Percentiles rank a stretch among this genome's conserved stretches.
Conservation (phyloP, 495 filamentous ascomycete genomes). For the Alectoria sarmentosa region DNA sequence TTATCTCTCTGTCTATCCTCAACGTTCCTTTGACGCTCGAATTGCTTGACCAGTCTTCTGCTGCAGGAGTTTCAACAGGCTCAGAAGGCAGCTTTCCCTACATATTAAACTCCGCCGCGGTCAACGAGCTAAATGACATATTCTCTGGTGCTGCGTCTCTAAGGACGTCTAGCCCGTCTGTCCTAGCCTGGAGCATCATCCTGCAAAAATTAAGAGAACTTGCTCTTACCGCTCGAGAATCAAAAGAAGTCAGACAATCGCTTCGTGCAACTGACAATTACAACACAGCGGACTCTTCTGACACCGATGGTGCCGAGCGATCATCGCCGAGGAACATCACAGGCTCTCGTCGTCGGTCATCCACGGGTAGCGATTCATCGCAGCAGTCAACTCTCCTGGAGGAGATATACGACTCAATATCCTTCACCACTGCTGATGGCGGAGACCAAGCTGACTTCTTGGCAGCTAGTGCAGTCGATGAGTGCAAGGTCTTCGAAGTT, state of each 20-base stretch:
- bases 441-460: constrained; percentile 44
- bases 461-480: constrained; percentile 46
- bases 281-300: constrained; percentile 25
- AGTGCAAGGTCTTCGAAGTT: constrained; percentile 53
- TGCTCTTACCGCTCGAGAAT: constrained; percentile 50
- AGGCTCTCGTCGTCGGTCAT: constrained; percentile 18
- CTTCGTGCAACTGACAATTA: constrained; percentile 49
- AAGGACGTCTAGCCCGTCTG: constrained; percentile 53
- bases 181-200: constrained; percentile 72
- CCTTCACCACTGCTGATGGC: constrained; percentile 32
- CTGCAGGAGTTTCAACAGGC: constrained; percentile 27
- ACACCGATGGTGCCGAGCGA: constrained; percentile 25
- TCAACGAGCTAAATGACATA: constrained; percentile 58
- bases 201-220: constrained; percentile 58
- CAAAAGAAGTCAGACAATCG: constrained; percentile 54
- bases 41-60: constrained; percentile 28
- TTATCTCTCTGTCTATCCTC: constrained; percentile 67
- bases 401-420: constrained; percentile 43
- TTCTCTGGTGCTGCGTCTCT: constrained; percentile 46
- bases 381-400: constrained; percentile 44
- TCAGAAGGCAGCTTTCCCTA: constrained; percentile 44
- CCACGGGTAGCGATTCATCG: constrained; percentile 31
- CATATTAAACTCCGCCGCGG: constrained; percentile 52
- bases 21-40: constrained; percentile 47
- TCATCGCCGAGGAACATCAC: constrained; percentile 15